Conservation (phyloP, 768 basidiomycete species). For the Suillus hirtellus region DNA sequence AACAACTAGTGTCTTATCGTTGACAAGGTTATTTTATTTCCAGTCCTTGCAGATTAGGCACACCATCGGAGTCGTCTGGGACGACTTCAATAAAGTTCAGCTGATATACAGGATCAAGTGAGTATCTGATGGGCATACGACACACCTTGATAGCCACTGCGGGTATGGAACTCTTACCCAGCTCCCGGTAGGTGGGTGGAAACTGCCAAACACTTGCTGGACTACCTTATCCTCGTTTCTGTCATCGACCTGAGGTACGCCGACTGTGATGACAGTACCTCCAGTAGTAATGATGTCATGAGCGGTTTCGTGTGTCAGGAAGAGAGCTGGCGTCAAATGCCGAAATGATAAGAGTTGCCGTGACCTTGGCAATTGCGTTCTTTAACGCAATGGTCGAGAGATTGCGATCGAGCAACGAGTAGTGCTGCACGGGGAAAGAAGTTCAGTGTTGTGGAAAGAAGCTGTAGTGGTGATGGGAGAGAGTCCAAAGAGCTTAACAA, state of each 20-base stretch:
- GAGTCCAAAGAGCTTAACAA: conserved; percentile 36
- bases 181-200: conserved; percentile 8
- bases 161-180: conserved; percentile 15
- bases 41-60: conserved; percentile 37
- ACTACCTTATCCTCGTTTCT: conserved; percentile 8
- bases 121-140: not conserved
- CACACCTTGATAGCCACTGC: conserved; percentile 23
- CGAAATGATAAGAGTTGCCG: conserved; percentile 13
- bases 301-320: conserved; percentile 33
- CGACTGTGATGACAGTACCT: conserved; percentile 28
- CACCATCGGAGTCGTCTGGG: conserved; percentile 38
- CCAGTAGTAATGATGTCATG: conserved; percentile 33
- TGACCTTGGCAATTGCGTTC: conserved; percentile 18
- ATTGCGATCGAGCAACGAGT: conserved; percentile 38
- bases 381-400: conserved; percentile 16
- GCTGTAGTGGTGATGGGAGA: conserved; percentile 42
- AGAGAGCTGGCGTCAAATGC: conserved; percentile 30
- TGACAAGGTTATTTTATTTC: conserved; percentile 35
- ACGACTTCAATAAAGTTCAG: conserved; percentile 35
- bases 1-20: conserved; percentile 40
- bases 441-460: conserved; percentile 34
- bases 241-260: not conserved
- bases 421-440: conserved; percentile 38
- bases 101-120: conserved; percentile 15
- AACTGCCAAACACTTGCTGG: conserved; percentile 2